Conservation (phyloP, 257 asterid species). For the Solanum neorickii region DNA sequence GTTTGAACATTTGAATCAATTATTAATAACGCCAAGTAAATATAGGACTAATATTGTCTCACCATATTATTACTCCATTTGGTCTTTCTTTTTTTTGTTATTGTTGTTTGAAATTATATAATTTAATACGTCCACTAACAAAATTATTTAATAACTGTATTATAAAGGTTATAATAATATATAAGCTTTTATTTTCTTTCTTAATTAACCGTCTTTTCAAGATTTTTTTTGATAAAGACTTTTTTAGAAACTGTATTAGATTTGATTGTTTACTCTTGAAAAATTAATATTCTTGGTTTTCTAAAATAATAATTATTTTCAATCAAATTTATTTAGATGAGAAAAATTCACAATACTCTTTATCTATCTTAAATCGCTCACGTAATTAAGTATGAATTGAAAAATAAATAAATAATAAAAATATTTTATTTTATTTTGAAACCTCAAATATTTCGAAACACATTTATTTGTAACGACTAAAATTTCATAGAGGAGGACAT, state of each 20-base stretch:
- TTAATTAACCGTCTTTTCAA: neutral
- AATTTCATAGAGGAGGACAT: neutral
- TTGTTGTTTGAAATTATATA: neutral
- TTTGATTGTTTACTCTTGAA: neutral
- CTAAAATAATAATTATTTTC: neutral
- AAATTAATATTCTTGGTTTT: neutral
- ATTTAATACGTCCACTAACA: neutral
- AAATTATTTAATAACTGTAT: neutral
- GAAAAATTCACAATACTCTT: neutral
- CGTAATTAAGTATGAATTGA: neutral
- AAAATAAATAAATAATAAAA: neutral
- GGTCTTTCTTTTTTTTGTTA: neutral
- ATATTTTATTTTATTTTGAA: neutral
- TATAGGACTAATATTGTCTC: neutral
- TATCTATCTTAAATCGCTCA: neutral
- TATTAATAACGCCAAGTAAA: neutral
- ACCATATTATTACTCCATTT: neutral
- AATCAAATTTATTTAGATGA: neutral
- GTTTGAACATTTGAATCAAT: neutral
- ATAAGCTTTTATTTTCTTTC: neutral
- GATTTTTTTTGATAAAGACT: neutral
- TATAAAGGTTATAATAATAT: neutral
- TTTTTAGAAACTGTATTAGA: neutral
- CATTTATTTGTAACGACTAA: neutral
- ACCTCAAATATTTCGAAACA: neutral